Evolutionary conservation across 2,329 filamentous ascomycete genomes (phyloP), one percentile per base, ranked within the genome.

Genomic region (Aspergillus floridensis): DNA sequence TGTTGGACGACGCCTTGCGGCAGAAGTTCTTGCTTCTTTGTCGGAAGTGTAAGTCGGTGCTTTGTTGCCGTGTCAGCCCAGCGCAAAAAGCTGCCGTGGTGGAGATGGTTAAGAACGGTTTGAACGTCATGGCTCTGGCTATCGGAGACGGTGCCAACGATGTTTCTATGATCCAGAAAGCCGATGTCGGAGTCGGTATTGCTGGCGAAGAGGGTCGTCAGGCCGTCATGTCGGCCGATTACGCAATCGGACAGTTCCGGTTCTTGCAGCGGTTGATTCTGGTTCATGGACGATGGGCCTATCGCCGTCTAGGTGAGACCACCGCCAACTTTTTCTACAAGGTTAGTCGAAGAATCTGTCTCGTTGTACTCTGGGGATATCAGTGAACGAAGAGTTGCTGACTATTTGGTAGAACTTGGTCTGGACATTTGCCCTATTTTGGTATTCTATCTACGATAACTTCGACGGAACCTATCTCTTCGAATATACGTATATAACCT

Each of bases 101-200:
- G 16, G 41, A 55, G 8, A 55, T 55, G 53, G 53, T 55, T 5
- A 55, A 47, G 53, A 48, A 24, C 26, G 53, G 53, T n/a, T 55
- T 55, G 53, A 55, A 55, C 10, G 44, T 55, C 24, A 55, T 98
- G 87, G 96, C 93, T 0, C 82, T 96, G 35, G 92, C 92, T 2
- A 90, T 96, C 62, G 92, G 92, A 61, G 92, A 96, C 70, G 92
- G 92, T 70, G 92, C 92, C 72, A 96, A 96, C 73, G 92, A 96
- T 74, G 91, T 96, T 61, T 92, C 92, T 66, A 96, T 96, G 93
- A 96, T 96, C 68, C 93, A 96, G 76, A 92, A 96, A 77, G 92
- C 92, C 14, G 91, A 96, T 73, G 91, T 96, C 16, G 92, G 92
- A 73, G 92, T 96, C 38, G 92, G 92, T 76, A 96, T 96, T 74